Evolutionary conservation across 306 rosid species (phyloP), one percentile per base, ranked within the genome.

Genomic region (Oxytropis ochrocephala): DNA sequence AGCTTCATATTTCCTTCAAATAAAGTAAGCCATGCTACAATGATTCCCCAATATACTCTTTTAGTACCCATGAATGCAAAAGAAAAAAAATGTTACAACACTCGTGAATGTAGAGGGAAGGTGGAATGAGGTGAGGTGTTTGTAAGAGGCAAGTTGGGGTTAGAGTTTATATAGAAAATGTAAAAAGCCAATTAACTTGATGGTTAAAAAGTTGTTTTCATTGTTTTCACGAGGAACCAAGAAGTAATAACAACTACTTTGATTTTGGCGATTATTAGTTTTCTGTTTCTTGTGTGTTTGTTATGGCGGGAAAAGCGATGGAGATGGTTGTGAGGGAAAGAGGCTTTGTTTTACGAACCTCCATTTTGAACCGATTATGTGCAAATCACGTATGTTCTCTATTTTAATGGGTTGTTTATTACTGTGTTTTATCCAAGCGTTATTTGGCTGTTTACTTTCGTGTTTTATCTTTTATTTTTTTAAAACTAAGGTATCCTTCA

Each of bases 361-460:
- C 69, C 79, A 30, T 41, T 76, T 65, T 94, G 96, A 78, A 79
- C 71, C 88, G 74, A 65, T 76, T 94, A 67, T 67, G 79, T 9
- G 72, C 4, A 55, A 94, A 89, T 80, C 91, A 94, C 82, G 99
- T 94, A 94, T 39, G 97, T 80, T 58, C 41, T 54, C 36, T 19
- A 39, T 13, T 57, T 32, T 35, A 46, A 16, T 39, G 11, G 7
- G 44, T 2, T 55, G 64, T 67, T 39, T 36, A 11, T 71, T 78
- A 7, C 54, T 61, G 11, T 35, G 38, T 43, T 50, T 72, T 64
- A 46, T 67, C 16, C 29, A 24, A 24, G 29, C 29, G 2, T 4
- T 24, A 1, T 24, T n/a, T n/a, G n/a, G n/a, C n/a, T n/a, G n/a
- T n/a, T n/a, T n/a, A n/a, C n/a, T n/a, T n/a, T n/a, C n/a, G n/a